Conservation (phyloP, 1,139 yeast species). For the Candida pseudoviswanathii region DNA sequence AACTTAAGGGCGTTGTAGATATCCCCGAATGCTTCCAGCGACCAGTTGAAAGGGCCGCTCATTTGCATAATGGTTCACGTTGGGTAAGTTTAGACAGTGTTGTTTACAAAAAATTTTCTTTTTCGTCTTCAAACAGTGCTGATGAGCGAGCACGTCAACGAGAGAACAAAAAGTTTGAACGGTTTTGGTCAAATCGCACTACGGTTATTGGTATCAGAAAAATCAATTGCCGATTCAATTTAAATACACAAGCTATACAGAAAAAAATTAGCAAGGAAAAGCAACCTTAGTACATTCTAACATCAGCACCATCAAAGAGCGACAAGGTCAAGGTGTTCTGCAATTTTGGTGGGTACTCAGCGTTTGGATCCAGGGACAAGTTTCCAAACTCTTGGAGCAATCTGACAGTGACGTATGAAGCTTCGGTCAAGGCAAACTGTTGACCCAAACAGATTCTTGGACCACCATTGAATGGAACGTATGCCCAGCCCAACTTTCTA, state of each 20-base stretch:
- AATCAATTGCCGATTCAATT: not conserved
- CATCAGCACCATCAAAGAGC: conserved; percentile 24
- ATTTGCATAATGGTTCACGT: not conserved
- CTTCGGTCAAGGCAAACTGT: conserved; percentile 50
- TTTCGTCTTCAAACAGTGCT: not conserved
- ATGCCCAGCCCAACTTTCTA: conserved; percentile 44
- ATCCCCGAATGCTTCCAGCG: conserved; percentile 33
- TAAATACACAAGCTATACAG: not conserved
- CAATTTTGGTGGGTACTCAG: conserved; percentile 33
- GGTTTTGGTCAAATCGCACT: not conserved
- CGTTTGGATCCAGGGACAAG: conserved; percentile 18
- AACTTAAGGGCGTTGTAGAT: conserved; percentile 39
- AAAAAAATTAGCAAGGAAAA: too few species aligned
- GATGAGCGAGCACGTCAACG: not conserved
- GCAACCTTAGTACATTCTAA: conserved; percentile 11
- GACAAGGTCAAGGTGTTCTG: conserved; percentile 33
- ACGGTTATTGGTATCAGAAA: not conserved
- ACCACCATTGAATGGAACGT: conserved; percentile 48
- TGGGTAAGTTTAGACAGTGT: too few species aligned
- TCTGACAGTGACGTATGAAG: conserved; percentile 32
- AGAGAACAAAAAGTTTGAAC: not conserved
- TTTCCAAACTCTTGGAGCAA: conserved; percentile 38
- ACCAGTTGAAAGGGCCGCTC: conserved; percentile 29
- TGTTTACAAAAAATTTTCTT: not conserved
- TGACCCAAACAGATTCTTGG: conserved; percentile 49